A percentile compares a stretch with the other conserved stretches of the same genome.
These are phyloP conservation scores for Sporothrix curviconia DNA, from an alignment of 2,329 filamentous ascomycete genomes.

Conservation along the genomic window DNA sequence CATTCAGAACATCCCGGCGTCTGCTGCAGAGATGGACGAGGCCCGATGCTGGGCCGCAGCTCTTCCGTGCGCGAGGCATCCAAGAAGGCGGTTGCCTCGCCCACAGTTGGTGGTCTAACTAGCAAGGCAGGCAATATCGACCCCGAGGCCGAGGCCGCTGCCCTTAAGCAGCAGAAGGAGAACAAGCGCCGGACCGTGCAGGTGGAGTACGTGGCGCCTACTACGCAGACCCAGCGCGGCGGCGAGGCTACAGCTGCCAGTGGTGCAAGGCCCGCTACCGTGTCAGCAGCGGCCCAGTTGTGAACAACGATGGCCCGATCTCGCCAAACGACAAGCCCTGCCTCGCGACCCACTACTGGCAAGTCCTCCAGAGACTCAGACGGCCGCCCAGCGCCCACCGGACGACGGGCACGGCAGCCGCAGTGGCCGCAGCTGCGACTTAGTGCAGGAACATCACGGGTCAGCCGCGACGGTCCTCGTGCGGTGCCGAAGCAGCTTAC, in stretches of 20 bases:
- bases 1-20: conserved; percentile 71
- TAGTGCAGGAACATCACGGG: neutral
- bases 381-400: conserved; percentile 45
- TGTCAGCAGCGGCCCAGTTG: conserved; percentile 48
- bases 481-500: conserved; percentile 47
- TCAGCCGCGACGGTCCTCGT: conserved; percentile 43
- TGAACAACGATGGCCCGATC: conserved; percentile 21
- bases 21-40: conserved; percentile 50
- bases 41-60: conserved; percentile 66
- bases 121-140: conserved; percentile 72
- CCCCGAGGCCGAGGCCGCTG: conserved; percentile 48
- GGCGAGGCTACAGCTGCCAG: conserved; percentile 35
- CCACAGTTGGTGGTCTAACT: conserved; percentile 55
- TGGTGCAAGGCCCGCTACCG: conserved; percentile 44
- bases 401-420: conserved; percentile 31
- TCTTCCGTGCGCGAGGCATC: conserved; percentile 84
- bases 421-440: conserved; percentile 39
- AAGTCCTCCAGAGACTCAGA: conserved; percentile 32
- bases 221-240: conserved; percentile 75
- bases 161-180: conserved; percentile 66
- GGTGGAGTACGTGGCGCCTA: conserved; percentile 92
- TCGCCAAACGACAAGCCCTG: conserved; percentile 51
- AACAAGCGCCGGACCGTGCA: conserved; percentile 92
- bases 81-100: conserved; percentile 53
- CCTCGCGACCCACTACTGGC: conserved; percentile 47